Base-by-base conservation (phyloP, 2,329 filamentous ascomycete genomes). In the Alternaria metachromatica region DNA sequence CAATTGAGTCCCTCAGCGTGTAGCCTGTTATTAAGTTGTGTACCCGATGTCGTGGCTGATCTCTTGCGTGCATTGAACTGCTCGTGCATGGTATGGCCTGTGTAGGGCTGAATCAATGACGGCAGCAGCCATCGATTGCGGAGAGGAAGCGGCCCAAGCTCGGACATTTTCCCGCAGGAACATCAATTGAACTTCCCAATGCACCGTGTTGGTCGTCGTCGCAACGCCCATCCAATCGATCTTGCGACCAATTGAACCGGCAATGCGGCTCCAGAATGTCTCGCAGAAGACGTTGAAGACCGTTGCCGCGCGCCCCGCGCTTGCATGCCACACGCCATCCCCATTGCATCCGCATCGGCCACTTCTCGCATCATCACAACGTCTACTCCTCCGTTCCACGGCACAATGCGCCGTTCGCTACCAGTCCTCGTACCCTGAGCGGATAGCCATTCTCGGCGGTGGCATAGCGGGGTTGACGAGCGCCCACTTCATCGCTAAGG, bases 401-500 rank as follows among this genome's bases (percentile, higher is more conserved):
- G 55, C 67, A 64, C 51, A 71, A 67, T 54, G 58, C 21, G 49
- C 49, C 49, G 49, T 53, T 61, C n/a, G 71, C 69, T 21, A 69
- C 23, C 60, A 73, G 11, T 54, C 73, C 15, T 57, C 72, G 18
- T 68, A 72, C 56, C 78, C 76, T 63, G 71, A 78, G 58, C 69
- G 82, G 60, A 79, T 85, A 63, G 81, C 86, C 66, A 82, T 87
- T 58, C 77, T 87, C 49, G 85, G 85, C 43, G 84, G 83, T 8
- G 85, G 85, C 23, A 84, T 86, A 25, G 81, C 84, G 18, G 86
- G 85, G 41, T 80, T 87, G 26, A 78, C 83, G 15, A 82, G 84
- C 46, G 85, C 86, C 10, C 93, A 92, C 82, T 94, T 92, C 78
- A 84, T 97, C 48, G 85, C 89, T 12, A 87, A 88, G 69, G 84